Evolutionary conservation across 2,329 filamentous ascomycete genomes (phyloP), one percentile per base, ranked within the genome.

Genomic region (Fusarium drepaniforme): DNA sequence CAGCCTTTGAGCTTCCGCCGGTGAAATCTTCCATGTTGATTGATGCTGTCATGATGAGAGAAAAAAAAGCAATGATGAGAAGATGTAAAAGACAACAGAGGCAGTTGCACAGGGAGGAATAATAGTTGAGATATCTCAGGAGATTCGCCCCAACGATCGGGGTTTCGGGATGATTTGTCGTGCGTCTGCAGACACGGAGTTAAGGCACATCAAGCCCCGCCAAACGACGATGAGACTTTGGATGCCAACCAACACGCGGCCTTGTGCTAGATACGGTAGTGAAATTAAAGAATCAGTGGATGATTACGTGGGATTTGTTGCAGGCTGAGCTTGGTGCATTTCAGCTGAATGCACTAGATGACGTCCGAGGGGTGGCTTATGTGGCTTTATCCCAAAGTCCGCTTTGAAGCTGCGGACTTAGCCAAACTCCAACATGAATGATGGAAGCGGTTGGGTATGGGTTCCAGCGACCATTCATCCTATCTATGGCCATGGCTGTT

Each of bases 1-100:
- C 88, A 58, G 92, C 91, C 68, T 88, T 84, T 53, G 80, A 64
- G 78, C 83, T 87, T 74, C 88, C 88, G 73, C 89, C 89, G 70
- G 84, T 86, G 78, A 86, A 86, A 74, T 79, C 76, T 60, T 71
- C 65, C 9, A 75, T 59, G 18, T 30, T 63, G 12, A 68, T 64
- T 37, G 71, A 53, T 40, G 69, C 67, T 25, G 73, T 67, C 77
- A 78, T 78, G 70, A 25, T 69, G 61, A 23, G 49, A 58, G 33
- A 59, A 51, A 62, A 23, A 40, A 25, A n/a, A n/a, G 11, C 23
- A 59, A 46, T 33, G 11, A 28, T n/a, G 53, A 44, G 21, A 64
- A 56, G 58, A 58, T 9, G 8, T 16, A 30, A 23, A 64, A 37
- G n/a, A 38, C 11, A 30, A 56, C 53, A 28, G 11, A 57, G 51